Evolutionary conservation across 257 asterid species (phyloP), one percentile per base, ranked within the genome.

Genomic region (Rhazya stricta): DNA sequence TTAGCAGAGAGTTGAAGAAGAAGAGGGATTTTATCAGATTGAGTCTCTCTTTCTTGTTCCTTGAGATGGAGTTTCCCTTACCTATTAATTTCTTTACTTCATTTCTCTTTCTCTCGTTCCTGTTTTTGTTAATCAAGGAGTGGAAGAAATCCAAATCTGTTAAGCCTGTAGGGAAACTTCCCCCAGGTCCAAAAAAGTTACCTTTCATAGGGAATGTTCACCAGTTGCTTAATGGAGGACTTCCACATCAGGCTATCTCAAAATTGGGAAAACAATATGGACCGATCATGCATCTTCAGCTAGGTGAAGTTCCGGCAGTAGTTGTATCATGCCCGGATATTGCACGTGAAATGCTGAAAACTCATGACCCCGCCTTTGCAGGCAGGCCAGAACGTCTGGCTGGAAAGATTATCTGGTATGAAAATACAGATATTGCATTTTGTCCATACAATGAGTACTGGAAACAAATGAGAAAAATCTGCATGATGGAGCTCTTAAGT

Each of bases 401-500:
- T 7, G 4, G 12, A 16, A 30, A 15, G 5, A 69, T 69, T 13
- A 29, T 69, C 41, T 46, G 74, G 60, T 69, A 69, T 29, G 42
- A 69, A 2, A 13, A 29, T 27, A 21, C 16, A 1, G 60, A 45
- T 42, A 6, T 46, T 6, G 27, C 7, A 0, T 46, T 69, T 29
- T 9, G 27, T 27, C 58, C 74, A 1, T 69, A 69, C 29, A 30
- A 36, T 2, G 73, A 69, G 0, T 27, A 48, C 9, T 69, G 74
- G 74, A 69, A 46, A 69, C 74, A 69, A 13, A 43, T 69, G 74
- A 41, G 58, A 0, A 69, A 45, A 69, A 69, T 69, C 1, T 45
- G 60, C 27, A 27, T 69, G 15, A 27, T 69, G 58, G 60, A 69
- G 58, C 60, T 69, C 18, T 30, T 69, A 5, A 25, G 60, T 4